Evolutionary conservation across 1,139 yeast species (phyloP).

Genomic region (Pichia sp.): DNA sequence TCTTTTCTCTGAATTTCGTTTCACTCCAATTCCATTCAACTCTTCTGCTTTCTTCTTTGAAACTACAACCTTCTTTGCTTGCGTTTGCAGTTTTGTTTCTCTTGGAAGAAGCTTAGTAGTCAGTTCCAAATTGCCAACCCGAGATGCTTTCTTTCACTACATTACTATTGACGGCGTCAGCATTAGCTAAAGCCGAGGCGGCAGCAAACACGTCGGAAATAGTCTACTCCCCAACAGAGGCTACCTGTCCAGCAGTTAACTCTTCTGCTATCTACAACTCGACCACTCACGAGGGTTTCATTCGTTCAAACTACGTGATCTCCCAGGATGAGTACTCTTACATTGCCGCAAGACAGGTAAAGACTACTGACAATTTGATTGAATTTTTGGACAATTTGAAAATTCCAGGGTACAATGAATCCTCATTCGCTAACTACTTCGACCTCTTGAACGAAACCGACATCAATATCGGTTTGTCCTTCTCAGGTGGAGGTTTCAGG

Average conservation of each 20-base stretch:
- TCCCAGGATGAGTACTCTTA: constrained; percentile 28
- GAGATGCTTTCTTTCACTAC: constrained; percentile 7
- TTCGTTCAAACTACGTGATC: constrained; percentile 25
- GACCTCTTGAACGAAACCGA: constrained; percentile 17
- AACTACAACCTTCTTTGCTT: neutral
- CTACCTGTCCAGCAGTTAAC: constrained; percentile 23
- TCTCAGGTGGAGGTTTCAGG: constrained; percentile 75
- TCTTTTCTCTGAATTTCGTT: neutral
- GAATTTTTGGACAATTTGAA: constrained; percentile 25
- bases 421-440: constrained; percentile 25
- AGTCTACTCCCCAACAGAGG: constrained; percentile 22
- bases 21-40: neutral
- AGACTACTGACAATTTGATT: constrained; percentile 21
- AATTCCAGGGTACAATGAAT: constrained; percentile 24
- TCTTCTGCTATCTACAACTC: constrained; percentile 18
- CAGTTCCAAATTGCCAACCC: neutral
- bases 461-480: constrained; percentile 51
- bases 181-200: constrained; percentile 6
- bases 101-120: neutral
- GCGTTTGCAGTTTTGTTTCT: too few species aligned
- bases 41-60: neutral
- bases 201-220: constrained; percentile 4
- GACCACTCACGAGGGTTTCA: constrained; percentile 20
- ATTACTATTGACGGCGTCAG: constrained; percentile 5
- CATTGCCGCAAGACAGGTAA: constrained; percentile 24